phyloP scores from a whole-genome alignment of 1,139 yeast species.

The Debaryomycetaceae sp. region DNA sequence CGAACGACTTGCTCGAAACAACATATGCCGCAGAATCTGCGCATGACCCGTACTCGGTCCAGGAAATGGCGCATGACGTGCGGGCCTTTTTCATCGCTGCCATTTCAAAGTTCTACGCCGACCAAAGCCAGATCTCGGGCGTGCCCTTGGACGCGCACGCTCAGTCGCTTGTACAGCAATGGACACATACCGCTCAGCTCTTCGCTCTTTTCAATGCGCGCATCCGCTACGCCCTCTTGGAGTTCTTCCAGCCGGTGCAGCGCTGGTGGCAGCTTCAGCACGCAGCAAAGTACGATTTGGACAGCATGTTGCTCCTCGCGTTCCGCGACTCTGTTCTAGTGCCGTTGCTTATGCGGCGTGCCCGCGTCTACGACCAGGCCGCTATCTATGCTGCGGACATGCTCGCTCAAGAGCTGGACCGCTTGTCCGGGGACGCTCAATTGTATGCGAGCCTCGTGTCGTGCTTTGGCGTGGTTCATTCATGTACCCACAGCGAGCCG shows the following conservation, averaged over 20 bases:
- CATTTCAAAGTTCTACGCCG: slow-evolving; percentile 14
- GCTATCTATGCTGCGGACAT: too few relatives aligned
- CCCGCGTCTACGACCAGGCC: slow-evolving; percentile 2
- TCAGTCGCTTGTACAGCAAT: slow-evolving; percentile 1
- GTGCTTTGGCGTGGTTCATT: slow-evolving; percentile 15
- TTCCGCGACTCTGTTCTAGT: slow-evolving; percentile 21
- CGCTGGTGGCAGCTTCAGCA: slow-evolving; percentile 11
- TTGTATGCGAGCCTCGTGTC: too few relatives aligned
- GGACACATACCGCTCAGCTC: slow-evolving; percentile 5
- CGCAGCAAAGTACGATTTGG: slow-evolving; percentile 13
- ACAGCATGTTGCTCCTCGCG: slow-evolving; percentile 17
- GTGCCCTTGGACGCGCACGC: background rate
- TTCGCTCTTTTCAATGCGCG: slow-evolving; percentile 26
- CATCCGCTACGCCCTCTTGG: slow-evolving; percentile 18
- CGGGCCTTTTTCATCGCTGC: slow-evolving; percentile 16
- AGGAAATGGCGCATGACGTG: slow-evolving; percentile 24
- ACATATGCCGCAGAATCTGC: background rate
- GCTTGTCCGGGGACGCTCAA: too few relatives aligned
- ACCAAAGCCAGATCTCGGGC: slow-evolving; percentile 3
- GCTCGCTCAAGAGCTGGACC: too few relatives aligned
- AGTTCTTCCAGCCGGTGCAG: slow-evolving; percentile 22
- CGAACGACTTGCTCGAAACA: too few relatives aligned
- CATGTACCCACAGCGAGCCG: slow-evolving; percentile 9
- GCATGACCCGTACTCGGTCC: slow-evolving; percentile 16
- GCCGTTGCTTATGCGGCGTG: slow-evolving; percentile 18